Conservation (phyloP, 495 filamentous ascomycete genomes). For the Parachaetomium inaequale region DNA sequence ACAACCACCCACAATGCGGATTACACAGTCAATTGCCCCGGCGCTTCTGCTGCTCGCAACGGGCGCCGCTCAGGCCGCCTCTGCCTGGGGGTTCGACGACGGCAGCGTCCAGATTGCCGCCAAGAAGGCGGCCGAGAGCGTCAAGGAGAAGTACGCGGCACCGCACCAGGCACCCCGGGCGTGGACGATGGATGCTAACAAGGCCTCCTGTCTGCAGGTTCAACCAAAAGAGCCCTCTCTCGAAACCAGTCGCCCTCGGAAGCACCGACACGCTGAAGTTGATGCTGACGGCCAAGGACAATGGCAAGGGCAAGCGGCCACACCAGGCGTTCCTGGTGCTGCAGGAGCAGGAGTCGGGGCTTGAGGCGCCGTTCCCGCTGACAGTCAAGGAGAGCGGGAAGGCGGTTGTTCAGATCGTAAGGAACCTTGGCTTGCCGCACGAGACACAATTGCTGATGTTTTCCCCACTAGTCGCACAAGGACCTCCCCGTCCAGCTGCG, state of each 20-base stretch:
- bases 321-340: conserved; percentile 91
- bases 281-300: conserved; percentile 73
- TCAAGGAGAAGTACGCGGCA: conserved; percentile 67
- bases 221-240: conserved; percentile 56
- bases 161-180: neutral
- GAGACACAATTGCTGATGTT: conserved; percentile 9
- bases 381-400: conserved; percentile 84
- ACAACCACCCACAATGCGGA: conserved; percentile 42
- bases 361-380: conserved; percentile 88
- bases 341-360: conserved; percentile 64
- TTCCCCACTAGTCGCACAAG: conserved; percentile 68
- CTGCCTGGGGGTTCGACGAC: conserved; percentile 82
- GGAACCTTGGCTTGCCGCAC: conserved; percentile 20
- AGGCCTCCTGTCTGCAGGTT: conserved; percentile 48
- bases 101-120: conserved; percentile 71
- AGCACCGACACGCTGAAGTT: conserved; percentile 75
- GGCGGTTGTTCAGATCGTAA: conserved; percentile 76
- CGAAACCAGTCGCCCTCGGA: conserved; percentile 61
- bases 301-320: conserved; percentile 70
- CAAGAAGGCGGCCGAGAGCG: conserved; percentile 61
- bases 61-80: conserved; percentile 55
- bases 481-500: conserved; percentile 86
- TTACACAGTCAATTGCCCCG: conserved; percentile 47
- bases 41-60: conserved; percentile 47
- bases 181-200: neutral